phyloP scores from a whole-genome alignment of 2,329 filamentous ascomycete species.

The Phaeosphaeriaceae sp. region DNA sequence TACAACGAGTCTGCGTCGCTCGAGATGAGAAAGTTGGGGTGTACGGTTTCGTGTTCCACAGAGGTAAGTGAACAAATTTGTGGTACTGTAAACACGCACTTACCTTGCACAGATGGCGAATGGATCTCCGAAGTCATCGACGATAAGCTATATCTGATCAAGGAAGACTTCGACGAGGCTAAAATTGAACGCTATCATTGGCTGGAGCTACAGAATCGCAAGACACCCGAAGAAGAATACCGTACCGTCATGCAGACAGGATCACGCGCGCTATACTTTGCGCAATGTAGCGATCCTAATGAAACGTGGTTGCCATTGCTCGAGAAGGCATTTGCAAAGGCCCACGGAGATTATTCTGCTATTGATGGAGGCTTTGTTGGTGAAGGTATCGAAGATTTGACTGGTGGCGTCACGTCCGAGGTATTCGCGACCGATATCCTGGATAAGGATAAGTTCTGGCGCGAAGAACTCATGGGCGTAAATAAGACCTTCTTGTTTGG shows the following conservation, averaged over 20 bases:
- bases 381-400: conserved; percentile 65
- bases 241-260: conserved; percentile 73
- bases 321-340: conserved; percentile 85
- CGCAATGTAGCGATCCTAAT: conserved; percentile 74
- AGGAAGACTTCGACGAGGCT: conserved; percentile 78
- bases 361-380: conserved; percentile 77
- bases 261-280: conserved; percentile 79
- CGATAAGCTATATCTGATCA: conserved; percentile 85
- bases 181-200: conserved; percentile 76
- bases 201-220: conserved; percentile 73
- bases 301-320: conserved; percentile 83
- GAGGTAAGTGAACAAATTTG: conserved; percentile 53
- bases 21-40: conserved; percentile 76
- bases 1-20: conserved; percentile 76
- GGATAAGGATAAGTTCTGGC: conserved; percentile 83
- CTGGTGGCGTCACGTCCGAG: conserved; percentile 73
- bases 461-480: conserved; percentile 77
- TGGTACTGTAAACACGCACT: conserved; percentile 20
- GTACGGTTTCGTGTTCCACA: conserved; percentile 84
- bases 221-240: conserved; percentile 74
- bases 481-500: conserved; percentile 82
- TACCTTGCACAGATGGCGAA: conserved; percentile 68
- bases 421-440: conserved; percentile 73
- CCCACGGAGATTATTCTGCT: conserved; percentile 77
- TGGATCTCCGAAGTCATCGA: conserved; percentile 93